Base-by-base conservation (phyloP, 768 basidiomycete species). In the Russula dissimulans region DNA sequence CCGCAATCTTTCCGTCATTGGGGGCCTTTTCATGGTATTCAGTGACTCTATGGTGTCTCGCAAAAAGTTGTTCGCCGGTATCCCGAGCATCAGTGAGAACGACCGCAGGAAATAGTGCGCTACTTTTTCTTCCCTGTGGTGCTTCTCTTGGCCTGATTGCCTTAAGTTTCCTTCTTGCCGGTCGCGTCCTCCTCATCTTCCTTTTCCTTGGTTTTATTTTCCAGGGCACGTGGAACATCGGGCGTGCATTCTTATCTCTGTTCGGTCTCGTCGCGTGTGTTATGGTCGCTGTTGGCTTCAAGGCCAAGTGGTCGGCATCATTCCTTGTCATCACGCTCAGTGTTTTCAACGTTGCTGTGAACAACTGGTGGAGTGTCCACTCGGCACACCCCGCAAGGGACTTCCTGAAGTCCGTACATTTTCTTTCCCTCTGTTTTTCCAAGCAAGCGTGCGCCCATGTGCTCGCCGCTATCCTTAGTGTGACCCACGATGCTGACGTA, bases 211-310 rank as follows among this genome's bases (percentile, higher is more conserved):
- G 97, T 0, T 98, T 98, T 79, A 87, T 97, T 64, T 73, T 97
- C 66, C 92, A 97, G 71, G 95, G 95, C 38, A 76, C 83, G 71
- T 97, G 95, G 93, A 88, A 81, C 66, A 78, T 97, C 67, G 81
- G 80, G 17, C 89, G 95, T 62, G 80, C 94, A 4, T 76, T 97
- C 60, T 87, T 97, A 54, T 93, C 92, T 22, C 78, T 98, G 61
- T 73, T 97, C 60, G 97, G 97, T 57, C 80, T 99, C 46, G 88
- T 81, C 14, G 94, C 95, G 4, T 98, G 97, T 69, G 74, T 83
- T 69, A 97, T 95, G 91, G 95, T 99, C 50, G 97, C 95, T 10
- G 81, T 98, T 62, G 97, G 97, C 47, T 98, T 97, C 85, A 98
- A 98, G 76, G 95, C 97, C 68, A 98, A 97, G 76, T 97, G 94